These are phyloP conservation scores for Diaporthe destruens DNA, from an alignment of 2,329 filamentous ascomycete genomes.

Conservation along the genomic window DNA sequence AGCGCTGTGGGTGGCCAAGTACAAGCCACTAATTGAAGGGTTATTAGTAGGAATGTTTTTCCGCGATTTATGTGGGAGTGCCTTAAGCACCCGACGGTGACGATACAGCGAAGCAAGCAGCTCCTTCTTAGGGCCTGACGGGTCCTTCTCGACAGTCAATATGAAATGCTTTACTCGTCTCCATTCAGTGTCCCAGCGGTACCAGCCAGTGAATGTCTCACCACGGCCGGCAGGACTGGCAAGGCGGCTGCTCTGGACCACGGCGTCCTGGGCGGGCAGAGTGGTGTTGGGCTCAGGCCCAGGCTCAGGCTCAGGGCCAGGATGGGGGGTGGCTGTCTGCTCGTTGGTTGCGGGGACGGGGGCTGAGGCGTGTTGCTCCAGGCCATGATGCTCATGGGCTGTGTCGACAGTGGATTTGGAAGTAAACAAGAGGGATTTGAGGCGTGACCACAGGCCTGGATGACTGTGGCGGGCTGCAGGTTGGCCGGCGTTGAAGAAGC, in stretches of 20 bases:
- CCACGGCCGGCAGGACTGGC: background rate
- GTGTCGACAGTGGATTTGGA: background rate
- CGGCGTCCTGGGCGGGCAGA: background rate
- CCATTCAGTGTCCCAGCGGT: background rate
- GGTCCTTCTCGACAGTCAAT: background rate
- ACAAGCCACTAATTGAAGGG: background rate
- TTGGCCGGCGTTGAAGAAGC: slow-evolving; percentile 1
- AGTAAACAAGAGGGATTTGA: background rate
- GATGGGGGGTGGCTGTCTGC: background rate
- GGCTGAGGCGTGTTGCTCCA: background rate
- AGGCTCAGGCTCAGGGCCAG: background rate
- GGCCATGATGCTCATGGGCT: background rate
- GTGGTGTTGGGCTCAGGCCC: background rate
- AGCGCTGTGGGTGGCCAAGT: background rate
- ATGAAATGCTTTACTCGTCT: background rate
- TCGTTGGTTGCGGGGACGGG: background rate
- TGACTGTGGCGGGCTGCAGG: background rate
- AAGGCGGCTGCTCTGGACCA: background rate
- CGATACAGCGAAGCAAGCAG: background rate
- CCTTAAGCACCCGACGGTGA: background rate
- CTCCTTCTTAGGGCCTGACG: fast-evolving
- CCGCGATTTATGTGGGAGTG: background rate
- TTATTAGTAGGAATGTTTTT: background rate
- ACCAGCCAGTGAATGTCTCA: background rate
- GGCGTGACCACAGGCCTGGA: background rate